These are phyloP conservation scores for Xylaria polymorpha DNA, from an alignment of 2,329 filamentous ascomycete genomes.

Conservation along the genomic window DNA sequence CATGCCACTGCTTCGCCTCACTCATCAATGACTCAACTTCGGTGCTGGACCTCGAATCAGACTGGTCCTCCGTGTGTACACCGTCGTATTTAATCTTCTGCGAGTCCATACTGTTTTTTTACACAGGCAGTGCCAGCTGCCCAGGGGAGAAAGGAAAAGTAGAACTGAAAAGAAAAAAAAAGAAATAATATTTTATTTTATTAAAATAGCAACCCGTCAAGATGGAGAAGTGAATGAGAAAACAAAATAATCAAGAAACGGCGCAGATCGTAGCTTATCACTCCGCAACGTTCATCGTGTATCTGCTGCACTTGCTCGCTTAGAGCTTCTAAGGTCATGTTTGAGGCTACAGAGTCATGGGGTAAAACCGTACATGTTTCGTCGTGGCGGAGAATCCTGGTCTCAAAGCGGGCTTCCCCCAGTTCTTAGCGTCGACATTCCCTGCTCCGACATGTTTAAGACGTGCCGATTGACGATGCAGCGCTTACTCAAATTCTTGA, in stretches of 20 bases:
- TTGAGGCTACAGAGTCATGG: slow-evolving; percentile 6
- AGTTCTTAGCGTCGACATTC: neutral
- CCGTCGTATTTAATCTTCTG: slow-evolving; percentile 50
- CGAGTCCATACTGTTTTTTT: slow-evolving; percentile 42
- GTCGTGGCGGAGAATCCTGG: slow-evolving; percentile 30
- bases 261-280: slow-evolving; percentile 17
- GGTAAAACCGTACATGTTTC: slow-evolving; percentile 37
- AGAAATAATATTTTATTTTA: neutral
- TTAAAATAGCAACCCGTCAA: slow-evolving; percentile 6
- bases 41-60: slow-evolving; percentile 53
- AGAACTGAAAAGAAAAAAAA: neutral
- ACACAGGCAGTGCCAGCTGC: slow-evolving; percentile 32
- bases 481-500: neutral
- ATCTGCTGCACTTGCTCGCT: neutral
- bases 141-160: slow-evolving; percentile 5
- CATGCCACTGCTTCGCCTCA: slow-evolving; percentile 52
- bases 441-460: slow-evolving; percentile 32
- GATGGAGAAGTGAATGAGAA: slow-evolving; percentile 7
- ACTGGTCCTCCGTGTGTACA: slow-evolving; percentile 50
- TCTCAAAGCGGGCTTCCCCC: slow-evolving; percentile 9
- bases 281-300: neutral
- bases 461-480: slow-evolving; percentile 6
- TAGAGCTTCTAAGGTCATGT: neutral
- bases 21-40: slow-evolving; percentile 57
- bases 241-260: neutral